Evolutionary conservation across 2,329 filamentous ascomycete species (phyloP), one percentile per base, ranked within the genome.

Genomic region (Xylaria sp.): DNA sequence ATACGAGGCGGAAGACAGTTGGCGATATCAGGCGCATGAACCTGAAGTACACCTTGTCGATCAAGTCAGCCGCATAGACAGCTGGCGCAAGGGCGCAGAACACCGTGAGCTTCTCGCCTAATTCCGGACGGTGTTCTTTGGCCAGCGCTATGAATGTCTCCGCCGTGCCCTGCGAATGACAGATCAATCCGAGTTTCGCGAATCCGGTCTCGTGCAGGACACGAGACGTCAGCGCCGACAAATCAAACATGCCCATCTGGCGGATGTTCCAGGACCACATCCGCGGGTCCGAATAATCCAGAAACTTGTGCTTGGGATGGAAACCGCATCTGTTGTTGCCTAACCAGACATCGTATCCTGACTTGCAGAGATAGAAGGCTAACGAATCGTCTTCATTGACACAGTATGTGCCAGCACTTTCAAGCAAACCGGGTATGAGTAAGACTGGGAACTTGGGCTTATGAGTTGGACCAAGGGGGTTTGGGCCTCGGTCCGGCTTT

Each of bases 241-340:
- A 80, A 71, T 97, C 93, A 70, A 95, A 85, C 0, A 92, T 87
- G 2, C 92, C 93, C 89, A 97, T 95, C 70, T 96, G 91, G 0
- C 90, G 85, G 58, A 97, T 95, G 66, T 96, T 96, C 93, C 93
- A 97, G 47, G 87, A 86, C 93, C 93, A 97, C 90, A 97, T 95
- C 35, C 92, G 84, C 1, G 93, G 92, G 70, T 97, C 93, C 2
- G 78, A 77, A 65, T 89, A 86, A 1, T 83, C 75, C 46, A 97
- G 81, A 19, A 87, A 75, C 2, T 80, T 83, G 70, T 97, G 93
- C 64, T 86, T 83, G 0, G 93, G 92, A 0, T 83, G 78, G 74
- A 94, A 91, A 1, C 92, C 92, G 70, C 92, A 96, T 18, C 93
- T 83, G 71, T 96, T 97, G 75, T 96, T 96, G 3, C 93, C 93